Base-by-base conservation (phyloP, 2,329 filamentous ascomycete genomes). In the Monascus ruber region DNA sequence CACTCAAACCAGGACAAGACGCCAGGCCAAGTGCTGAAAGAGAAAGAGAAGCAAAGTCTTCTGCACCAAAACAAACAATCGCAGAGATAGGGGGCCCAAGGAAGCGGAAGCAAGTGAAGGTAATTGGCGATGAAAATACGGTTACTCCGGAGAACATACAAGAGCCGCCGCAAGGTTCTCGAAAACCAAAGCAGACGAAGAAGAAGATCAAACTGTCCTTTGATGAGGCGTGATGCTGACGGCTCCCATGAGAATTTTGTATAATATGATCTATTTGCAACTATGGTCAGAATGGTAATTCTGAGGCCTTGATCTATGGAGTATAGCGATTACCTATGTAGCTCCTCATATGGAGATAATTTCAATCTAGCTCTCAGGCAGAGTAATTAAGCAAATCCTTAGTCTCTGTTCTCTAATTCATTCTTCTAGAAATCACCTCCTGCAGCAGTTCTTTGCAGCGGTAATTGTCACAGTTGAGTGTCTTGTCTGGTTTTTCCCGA, bases 121-220 rank as follows among this genome's bases (percentile, higher is more conserved):
- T 67, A 10, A 51, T 68, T 38, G 59, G 56, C 6, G 59, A 61
- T 5, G 59, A 60, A n/a, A 47, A 47, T 6, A 37, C 47, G 5
- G 17, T 17, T 17, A 17, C 17, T 17, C 26, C 35, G 25, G 46
- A 53, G n/a, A 37, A 48, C 26, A 45, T 54, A 31, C 47, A 52
- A 27, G 39, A 38, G 24, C 46, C 39, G 33, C 42, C 47, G 36
- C 55, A 54, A 38, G 47, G 49, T 31, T 41, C 49, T 35, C 53
- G 52, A 36, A 66, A 65, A 45, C 45, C 55, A 6, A 65, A 63
- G 43, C 49, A 52, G 42, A 65, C 62, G 45, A 61, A 59, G 41
- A 66, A 66, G 57, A 68, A 65, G 48, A 63, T 67, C 44, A 68
- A 68, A 46, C 54, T 68, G 9, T 68, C 65, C 2, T 68, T 68